Evolutionary conservation across 2,329 filamentous ascomycete genomes (phyloP).

Genomic region (Eurotiales sp.): DNA sequence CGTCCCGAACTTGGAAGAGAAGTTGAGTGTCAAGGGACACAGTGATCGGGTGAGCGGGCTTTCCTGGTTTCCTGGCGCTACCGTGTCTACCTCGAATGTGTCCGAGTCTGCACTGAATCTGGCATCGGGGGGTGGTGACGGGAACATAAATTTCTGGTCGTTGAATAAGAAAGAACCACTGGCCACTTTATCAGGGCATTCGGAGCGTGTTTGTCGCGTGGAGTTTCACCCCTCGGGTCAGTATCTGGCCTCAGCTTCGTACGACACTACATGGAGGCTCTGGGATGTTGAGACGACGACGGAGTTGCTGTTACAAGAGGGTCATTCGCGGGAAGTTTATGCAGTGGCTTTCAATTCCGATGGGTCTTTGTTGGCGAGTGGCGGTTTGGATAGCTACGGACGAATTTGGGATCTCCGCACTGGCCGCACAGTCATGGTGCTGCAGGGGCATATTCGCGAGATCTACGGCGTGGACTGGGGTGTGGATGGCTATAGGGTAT

Average conservation of each 20-base stretch:
- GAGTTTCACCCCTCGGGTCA: conserved; percentile 91
- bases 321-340: conserved; percentile 91
- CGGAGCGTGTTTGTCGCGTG: conserved; percentile 80
- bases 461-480: conserved; percentile 94
- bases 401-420: conserved; percentile 93
- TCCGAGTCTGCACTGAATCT: conserved; percentile 75
- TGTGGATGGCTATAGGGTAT: conserved; percentile 81
- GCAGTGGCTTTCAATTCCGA: conserved; percentile 85
- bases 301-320: conserved; percentile 85
- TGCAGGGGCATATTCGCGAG: conserved; percentile 88
- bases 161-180: conserved; percentile 80
- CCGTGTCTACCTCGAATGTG: conserved; percentile 65
- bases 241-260: conserved; percentile 88
- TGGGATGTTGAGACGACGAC: conserved; percentile 88
- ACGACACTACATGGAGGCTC: conserved; percentile 93
- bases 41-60: conserved; percentile 86
- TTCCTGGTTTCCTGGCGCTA: conserved; percentile 83
- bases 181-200: conserved; percentile 76
- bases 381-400: conserved; percentile 91
- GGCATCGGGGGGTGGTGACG: conserved; percentile 85
- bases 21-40: conserved; percentile 73
- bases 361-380: conserved; percentile 83
- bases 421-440: conserved; percentile 89
- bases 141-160: conserved; percentile 85
- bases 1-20: conserved; percentile 77